phyloP scores from a whole-genome alignment of 2,329 filamentous ascomycete genomes.

The Monilinia laxa region DNA sequence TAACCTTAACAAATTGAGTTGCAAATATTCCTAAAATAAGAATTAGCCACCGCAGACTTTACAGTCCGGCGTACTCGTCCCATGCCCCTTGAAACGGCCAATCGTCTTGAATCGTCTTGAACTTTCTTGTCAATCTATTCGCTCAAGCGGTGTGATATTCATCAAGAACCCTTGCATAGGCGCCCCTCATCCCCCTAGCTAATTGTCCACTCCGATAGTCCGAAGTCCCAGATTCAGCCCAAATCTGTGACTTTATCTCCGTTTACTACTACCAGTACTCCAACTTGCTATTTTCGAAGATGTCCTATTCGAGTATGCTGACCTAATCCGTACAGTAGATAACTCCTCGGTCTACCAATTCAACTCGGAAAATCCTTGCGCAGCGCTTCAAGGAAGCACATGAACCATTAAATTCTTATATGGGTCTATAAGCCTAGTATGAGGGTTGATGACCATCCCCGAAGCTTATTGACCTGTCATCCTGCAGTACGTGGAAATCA shows the following conservation, averaged over 20 bases:
- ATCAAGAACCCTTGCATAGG: constrained; percentile 19
- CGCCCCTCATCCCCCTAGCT: background rate
- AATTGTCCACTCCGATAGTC: constrained; percentile 16
- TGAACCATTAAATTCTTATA: constrained; percentile 20
- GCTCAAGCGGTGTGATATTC: constrained; percentile 19
- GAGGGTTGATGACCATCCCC: constrained; percentile 12
- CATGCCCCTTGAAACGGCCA: constrained; percentile 16
- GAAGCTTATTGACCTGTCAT: constrained; percentile 17
- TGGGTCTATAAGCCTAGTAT: constrained; percentile 17
- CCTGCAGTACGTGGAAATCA: constrained; percentile 4
- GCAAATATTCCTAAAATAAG: constrained; percentile 10
- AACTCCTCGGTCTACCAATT: background rate
- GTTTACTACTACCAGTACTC: background rate
- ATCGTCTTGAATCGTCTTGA: constrained; percentile 10
- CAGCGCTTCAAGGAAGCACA: constrained; percentile 22
- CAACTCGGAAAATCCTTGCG: constrained; percentile 12
- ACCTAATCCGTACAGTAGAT: background rate
- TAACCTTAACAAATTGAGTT: background rate
- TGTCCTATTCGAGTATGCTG: background rate
- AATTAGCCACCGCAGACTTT: background rate
- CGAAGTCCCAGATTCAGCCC: constrained; percentile 15
- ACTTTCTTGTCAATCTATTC: constrained; percentile 3
- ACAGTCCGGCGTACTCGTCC: background rate
- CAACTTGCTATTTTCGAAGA: background rate
- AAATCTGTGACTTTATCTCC: background rate